Evolutionary conservation across 2,329 filamentous ascomycete species (phyloP).

Genomic region (Pestalotiopsis sp.): DNA sequence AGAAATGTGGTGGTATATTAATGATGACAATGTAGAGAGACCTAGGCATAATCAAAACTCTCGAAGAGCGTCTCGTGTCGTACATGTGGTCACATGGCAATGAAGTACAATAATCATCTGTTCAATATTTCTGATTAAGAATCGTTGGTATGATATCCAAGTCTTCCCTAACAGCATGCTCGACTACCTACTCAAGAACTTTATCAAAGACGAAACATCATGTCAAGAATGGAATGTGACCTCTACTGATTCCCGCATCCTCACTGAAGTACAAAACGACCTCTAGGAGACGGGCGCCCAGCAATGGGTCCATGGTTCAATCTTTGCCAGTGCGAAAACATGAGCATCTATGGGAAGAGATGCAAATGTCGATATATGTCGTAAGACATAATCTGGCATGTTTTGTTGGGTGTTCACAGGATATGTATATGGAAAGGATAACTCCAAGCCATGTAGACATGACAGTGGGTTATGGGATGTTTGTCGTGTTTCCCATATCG

Average conservation of each 20-base stretch:
- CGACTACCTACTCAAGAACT: too few species aligned
- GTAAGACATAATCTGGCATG: constrained; percentile 17
- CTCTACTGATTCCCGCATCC: constrained; percentile 62
- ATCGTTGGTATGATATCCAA: too few species aligned
- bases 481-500: constrained; percentile 10
- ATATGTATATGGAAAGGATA: too few species aligned
- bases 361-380: constrained; percentile 45
- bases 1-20: too few species aligned
- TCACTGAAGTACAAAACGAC: constrained; percentile 57
- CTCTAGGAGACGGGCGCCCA: constrained; percentile 59
- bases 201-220: too few species aligned
- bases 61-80: background rate
- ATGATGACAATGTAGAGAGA: too few species aligned
- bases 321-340: constrained; percentile 63
- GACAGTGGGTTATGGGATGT: background rate
- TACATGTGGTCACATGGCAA: background rate
- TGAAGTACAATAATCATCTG: too few species aligned
- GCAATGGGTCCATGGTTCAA: constrained; percentile 50
- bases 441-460: background rate
- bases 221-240: constrained; percentile 43
- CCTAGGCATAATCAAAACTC: too few species aligned
- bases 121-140: too few species aligned
- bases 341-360: constrained; percentile 46
- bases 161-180: too few species aligned
- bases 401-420: background rate